Conservation (phyloP, 2,329 filamentous ascomycete genomes). For the Colletotrichum orchidophilum region DNA sequence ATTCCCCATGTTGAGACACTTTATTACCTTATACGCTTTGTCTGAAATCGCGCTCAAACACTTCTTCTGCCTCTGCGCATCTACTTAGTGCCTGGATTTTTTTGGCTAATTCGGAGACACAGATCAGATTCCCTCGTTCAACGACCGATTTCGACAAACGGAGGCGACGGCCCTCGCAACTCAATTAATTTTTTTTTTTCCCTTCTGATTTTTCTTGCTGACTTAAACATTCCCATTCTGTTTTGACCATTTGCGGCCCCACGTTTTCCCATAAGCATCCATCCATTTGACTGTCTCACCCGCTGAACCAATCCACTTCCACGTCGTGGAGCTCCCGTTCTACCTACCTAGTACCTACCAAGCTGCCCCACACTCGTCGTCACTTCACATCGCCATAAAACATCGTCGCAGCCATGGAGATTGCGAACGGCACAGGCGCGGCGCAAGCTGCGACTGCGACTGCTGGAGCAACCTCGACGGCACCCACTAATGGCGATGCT, state of each 20-base stretch:
- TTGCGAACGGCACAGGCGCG: slow-evolving; percentile 47
- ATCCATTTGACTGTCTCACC: neutral
- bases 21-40: slow-evolving; percentile 65
- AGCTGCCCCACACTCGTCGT: slow-evolving; percentile 18
- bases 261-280: neutral
- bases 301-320: neutral
- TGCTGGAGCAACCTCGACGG: slow-evolving; percentile 38
- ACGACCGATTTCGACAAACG: neutral
- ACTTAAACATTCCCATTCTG: neutral
- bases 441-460: slow-evolving; percentile 37
- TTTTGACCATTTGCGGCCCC: neutral
- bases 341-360: neutral
- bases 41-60: slow-evolving; percentile 43
- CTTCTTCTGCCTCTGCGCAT: neutral
- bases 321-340: neutral
- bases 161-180: slow-evolving; percentile 33
- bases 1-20: slow-evolving; percentile 68
- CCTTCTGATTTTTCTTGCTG: neutral
- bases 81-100: slow-evolving; percentile 1
- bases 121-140: slow-evolving; percentile 9
- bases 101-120: slow-evolving; percentile 28
- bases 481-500: slow-evolving; percentile 54
- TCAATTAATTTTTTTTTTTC: neutral
- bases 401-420: slow-evolving; percentile 47
- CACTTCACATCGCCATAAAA: neutral